These are phyloP conservation scores for Verticillium nonalfalfae DNA, from an alignment of 2,329 filamentous ascomycete species.

Conservation along the genomic window DNA sequence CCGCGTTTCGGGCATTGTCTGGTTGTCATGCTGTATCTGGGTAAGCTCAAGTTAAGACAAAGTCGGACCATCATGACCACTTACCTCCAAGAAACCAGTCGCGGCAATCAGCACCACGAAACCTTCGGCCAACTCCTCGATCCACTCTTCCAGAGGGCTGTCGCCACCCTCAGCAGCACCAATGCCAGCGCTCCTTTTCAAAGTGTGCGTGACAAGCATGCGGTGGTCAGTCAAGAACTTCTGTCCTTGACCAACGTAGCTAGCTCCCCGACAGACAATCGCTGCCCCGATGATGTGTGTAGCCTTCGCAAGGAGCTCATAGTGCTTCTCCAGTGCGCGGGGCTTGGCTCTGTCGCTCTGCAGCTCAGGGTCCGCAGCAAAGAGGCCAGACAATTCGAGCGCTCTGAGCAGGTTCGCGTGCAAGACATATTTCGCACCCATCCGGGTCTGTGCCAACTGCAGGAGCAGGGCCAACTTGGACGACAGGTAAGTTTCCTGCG, in stretches of 20 bases:
- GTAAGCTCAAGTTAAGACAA: not conserved
- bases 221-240: slow-evolving; percentile 78
- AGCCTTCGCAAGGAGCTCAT: slow-evolving; percentile 72
- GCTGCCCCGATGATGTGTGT: slow-evolving; percentile 77
- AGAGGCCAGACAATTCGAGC: slow-evolving; percentile 76
- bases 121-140: slow-evolving; percentile 76
- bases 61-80: slow-evolving; percentile 17
- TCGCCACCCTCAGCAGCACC: slow-evolving; percentile 36
- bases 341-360: slow-evolving; percentile 70
- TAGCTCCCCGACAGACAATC: slow-evolving; percentile 72
- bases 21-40: slow-evolving; percentile 32
- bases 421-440: slow-evolving; percentile 81
- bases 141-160: slow-evolving; percentile 46
- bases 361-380: slow-evolving; percentile 85
- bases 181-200: slow-evolving; percentile 83
- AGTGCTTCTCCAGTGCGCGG: slow-evolving; percentile 72
- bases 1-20: slow-evolving; percentile 24
- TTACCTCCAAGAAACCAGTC: slow-evolving; percentile 81
- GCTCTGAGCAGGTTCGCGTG: slow-evolving; percentile 83
- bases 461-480: slow-evolving; percentile 78
- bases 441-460: slow-evolving; percentile 73
- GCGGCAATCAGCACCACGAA: slow-evolving; percentile 78
- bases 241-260: slow-evolving; percentile 75
- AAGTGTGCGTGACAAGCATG: slow-evolving; percentile 76
- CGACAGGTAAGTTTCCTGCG: slow-evolving; percentile 49